A percentile compares a stretch with the other conserved stretches of the same genome.
phyloP scores from a whole-genome alignment of 352 stramenopile genomes.

The Pythium rhizo-oryzae region DNA sequence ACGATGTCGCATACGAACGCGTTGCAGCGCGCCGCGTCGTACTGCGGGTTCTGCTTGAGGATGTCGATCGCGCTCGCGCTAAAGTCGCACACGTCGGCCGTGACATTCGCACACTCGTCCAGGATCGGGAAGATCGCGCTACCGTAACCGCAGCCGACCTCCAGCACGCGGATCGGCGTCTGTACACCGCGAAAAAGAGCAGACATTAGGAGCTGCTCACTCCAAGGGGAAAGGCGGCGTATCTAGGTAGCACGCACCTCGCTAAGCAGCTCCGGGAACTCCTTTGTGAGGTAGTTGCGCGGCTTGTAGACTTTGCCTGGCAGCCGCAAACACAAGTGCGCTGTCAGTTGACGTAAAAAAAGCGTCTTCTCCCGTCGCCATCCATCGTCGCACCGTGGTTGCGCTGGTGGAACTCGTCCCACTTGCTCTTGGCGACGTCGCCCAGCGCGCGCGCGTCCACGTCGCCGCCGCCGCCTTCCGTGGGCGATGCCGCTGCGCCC shows the following conservation, averaged over 20 bases:
- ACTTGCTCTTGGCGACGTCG: slow-evolving; percentile 63
- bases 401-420: slow-evolving; percentile 75
- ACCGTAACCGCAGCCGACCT: slow-evolving; percentile 87
- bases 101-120: slow-evolving; percentile 56
- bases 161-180: slow-evolving; percentile 54
- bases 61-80: slow-evolving; percentile 80
- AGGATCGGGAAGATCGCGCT: slow-evolving; percentile 89
- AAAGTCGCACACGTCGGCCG: slow-evolving; percentile 82
- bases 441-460: slow-evolving; percentile 36
- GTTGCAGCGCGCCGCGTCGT: slow-evolving; percentile 51
- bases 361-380: too few relatives aligned
- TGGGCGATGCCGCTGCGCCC: background rate
- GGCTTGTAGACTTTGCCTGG: slow-evolving; percentile 82
- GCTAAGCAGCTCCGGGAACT: slow-evolving; percentile 73
- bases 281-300: slow-evolving; percentile 79
- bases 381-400: slow-evolving; percentile 54
- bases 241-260: slow-evolving; percentile 24
- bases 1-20: slow-evolving; percentile 80
- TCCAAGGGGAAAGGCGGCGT: background rate
- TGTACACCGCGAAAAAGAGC: background rate
- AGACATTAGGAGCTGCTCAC: background rate
- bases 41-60: slow-evolving; percentile 52
- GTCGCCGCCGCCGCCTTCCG: background rate
- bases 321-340: too few relatives aligned
- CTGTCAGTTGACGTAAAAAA: too few relatives aligned